Evolutionary conservation across 345 rosid genomes (phyloP).

Genomic region (Bruguiera parviflora): DNA sequence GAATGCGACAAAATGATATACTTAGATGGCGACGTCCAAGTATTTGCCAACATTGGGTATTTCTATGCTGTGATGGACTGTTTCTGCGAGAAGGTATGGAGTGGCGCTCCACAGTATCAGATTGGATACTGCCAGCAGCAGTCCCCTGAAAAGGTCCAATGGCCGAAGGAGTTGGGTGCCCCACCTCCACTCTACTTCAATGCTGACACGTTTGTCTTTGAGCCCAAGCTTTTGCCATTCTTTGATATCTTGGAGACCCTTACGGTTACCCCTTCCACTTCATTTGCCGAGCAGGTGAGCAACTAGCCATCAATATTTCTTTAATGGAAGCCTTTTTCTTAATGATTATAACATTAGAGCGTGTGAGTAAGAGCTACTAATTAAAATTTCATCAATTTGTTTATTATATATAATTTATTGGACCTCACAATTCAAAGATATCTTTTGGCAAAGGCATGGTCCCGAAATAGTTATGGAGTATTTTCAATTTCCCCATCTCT

Average conservation of each 20-base stretch:
- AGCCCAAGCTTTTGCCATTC: slow-evolving; percentile 53
- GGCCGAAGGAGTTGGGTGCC: slow-evolving; percentile 65
- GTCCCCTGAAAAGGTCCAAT: slow-evolving; percentile 54
- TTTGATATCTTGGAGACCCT: slow-evolving; percentile 46
- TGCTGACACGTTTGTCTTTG: slow-evolving; percentile 76
- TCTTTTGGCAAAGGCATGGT: too few relatives aligned
- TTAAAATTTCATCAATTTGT: too few relatives aligned
- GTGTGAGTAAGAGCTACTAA: too few relatives aligned
- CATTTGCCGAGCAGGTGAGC: slow-evolving; percentile 72
- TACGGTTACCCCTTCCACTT: slow-evolving; percentile 53
- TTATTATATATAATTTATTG: too few relatives aligned
- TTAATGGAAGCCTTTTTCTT: too few relatives aligned
- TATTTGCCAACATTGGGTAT: slow-evolving; percentile 65
- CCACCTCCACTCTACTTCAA: slow-evolving; percentile 73
- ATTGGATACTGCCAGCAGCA: slow-evolving; percentile 82
- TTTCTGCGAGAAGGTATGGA: slow-evolving; percentile 75
- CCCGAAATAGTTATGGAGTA: too few relatives aligned
- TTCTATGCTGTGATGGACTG: slow-evolving; percentile 82
- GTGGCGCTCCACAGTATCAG: slow-evolving; percentile 50
- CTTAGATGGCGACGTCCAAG: slow-evolving; percentile 84
- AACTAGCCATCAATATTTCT: too few relatives aligned
- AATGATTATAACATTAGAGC: too few relatives aligned
- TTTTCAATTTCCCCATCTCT: neutral
- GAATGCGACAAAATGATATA: slow-evolving; percentile 75
- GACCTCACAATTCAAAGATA: too few relatives aligned